These are phyloP conservation scores for Bipolaris gigantea DNA, from an alignment of 2,329 filamentous ascomycete genomes.

Conservation along the genomic window DNA sequence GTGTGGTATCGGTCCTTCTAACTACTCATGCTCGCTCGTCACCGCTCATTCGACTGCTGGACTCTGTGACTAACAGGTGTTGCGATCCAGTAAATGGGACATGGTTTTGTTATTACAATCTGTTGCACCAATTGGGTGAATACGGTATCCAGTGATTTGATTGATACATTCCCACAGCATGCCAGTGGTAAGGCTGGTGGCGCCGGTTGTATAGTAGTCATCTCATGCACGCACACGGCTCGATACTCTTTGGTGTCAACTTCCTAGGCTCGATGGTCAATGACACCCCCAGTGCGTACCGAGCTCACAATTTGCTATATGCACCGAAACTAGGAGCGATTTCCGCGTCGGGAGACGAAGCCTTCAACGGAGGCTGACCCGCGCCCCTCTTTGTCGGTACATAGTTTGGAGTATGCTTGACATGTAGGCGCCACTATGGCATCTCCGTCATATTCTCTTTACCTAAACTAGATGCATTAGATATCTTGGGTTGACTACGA, in stretches of 20 bases:
- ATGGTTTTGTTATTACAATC: constrained; percentile 4
- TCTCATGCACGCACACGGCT: neutral
- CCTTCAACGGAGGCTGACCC: constrained; percentile 9
- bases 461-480: neutral
- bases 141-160: constrained; percentile 5
- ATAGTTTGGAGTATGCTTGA: constrained; percentile 11
- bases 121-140: constrained; percentile 9
- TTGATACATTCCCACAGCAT: constrained; percentile 6
- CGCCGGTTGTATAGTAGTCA: neutral
- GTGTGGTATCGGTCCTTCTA: constrained; percentile 28
- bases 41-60: constrained; percentile 26
- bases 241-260: neutral
- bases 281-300: constrained; percentile 1
- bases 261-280: neutral
- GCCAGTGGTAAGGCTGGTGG: constrained; percentile 4
- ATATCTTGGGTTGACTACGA: neutral
- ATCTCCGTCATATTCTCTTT: constrained; percentile 4
- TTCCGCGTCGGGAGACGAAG: constrained; percentile 10
- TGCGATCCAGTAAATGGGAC: constrained; percentile 9
- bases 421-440: neutral
- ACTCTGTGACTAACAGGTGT: constrained; percentile 16
- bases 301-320: constrained; percentile 2
- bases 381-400: constrained; percentile 24
- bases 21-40: constrained; percentile 25
- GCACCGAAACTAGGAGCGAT: constrained; percentile 5